Base-by-base conservation (phyloP, 2,329 filamentous ascomycete genomes). In the Trichoderma citrinoviride region DNA sequence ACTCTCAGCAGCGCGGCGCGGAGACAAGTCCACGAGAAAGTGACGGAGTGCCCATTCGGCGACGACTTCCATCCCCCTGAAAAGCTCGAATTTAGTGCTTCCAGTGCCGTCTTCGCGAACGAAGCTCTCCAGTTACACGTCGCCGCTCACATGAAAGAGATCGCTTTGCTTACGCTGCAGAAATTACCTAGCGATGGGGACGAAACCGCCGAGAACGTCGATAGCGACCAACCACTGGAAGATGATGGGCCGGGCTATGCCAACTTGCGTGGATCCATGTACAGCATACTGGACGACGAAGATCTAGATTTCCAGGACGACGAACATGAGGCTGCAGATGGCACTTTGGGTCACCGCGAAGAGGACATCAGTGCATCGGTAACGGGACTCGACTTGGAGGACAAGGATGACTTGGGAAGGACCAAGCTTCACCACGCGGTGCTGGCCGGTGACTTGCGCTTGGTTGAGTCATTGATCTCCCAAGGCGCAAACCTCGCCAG, bases 101-200 rank as follows among this genome's bases (percentile, higher is more conserved):
- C 44, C 1, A 60, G 21, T 41, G 29, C 29, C 29, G 56, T 50
- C 29, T 60, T 60, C 29, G 27, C 44, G 3, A 60, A 29, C 12
- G 56, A 60, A 27, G 56, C 44, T 41, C 56, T 60, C 21, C 44
- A 60, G 21, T 50, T 23, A n/a, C 56, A 60, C 33, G 56, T 60
- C 2, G 56, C 56, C 8, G 44, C 15, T 5, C 56, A 60, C 19
- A 41, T 60, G 1, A 50, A 49, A 19, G 56, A 60, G 19, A 60
- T 60, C 25, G 56, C 56, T 41, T 7, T 60, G 19, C 56, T 60
- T 27, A 50, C 56, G 19, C 27, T 60, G 44, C 56, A 60, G 25
- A 60, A 60, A 41, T 3, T 60, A 19, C 44, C 56, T 27, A 41
- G 21, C 44, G 43, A 29, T 14, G 53, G 53, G 37, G 37, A 60